phyloP scores from a whole-genome alignment of 2,329 filamentous ascomycete species.

The Claviceps citrina region DNA sequence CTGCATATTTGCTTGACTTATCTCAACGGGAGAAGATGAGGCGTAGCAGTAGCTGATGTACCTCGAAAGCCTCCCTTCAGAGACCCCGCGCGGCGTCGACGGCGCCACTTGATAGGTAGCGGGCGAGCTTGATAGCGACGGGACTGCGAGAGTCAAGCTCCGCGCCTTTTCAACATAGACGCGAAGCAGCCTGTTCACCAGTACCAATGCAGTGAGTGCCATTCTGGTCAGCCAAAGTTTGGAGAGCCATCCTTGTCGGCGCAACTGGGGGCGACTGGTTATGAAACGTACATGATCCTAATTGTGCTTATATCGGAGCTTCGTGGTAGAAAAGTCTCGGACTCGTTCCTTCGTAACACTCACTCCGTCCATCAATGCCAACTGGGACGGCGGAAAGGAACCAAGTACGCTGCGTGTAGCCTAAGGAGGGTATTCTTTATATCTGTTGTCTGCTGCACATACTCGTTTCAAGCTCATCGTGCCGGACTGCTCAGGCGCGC shows the following conservation, averaged over 20 bases:
- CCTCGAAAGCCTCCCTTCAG: too few species aligned
- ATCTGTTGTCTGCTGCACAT: background rate
- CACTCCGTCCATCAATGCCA: background rate
- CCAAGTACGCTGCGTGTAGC: background rate
- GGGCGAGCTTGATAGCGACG: too few species aligned
- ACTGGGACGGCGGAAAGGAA: background rate
- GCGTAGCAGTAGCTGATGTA: too few species aligned
- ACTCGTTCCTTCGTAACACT: background rate
- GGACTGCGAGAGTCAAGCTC: too few species aligned
- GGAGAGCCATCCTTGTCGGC: background rate
- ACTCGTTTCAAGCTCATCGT: too few species aligned
- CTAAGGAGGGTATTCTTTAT: too few species aligned
- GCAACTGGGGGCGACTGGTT: background rate
- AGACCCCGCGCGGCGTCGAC: too few species aligned
- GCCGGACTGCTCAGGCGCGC: background rate
- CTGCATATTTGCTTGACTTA: too few species aligned
- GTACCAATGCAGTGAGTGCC: background rate
- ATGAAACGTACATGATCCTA: background rate
- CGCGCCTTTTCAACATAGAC: too few species aligned
- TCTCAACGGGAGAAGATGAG: background rate
- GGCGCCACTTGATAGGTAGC: background rate
- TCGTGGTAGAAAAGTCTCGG: background rate
- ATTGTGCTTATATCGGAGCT: conserved; percentile 4
- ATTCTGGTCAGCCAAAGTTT: background rate
- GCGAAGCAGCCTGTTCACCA: background rate